Conservation (phyloP, 345 rosid genomes). For the Pugionium cornutum region DNA sequence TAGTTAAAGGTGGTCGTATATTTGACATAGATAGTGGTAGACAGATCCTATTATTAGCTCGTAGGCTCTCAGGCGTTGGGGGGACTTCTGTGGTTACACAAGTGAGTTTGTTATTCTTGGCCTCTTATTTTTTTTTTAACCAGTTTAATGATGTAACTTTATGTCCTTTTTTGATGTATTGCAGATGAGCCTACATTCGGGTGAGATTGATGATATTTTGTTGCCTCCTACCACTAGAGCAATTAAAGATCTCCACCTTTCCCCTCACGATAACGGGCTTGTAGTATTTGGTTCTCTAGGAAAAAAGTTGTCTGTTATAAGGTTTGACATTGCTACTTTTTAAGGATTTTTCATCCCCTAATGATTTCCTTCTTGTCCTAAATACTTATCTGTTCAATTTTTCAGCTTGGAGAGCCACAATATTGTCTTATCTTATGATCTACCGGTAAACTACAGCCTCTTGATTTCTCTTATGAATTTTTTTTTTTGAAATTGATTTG, state of each 20-base stretch:
- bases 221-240: conserved; percentile 62
- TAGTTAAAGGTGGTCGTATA: conserved; percentile 72
- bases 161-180: conserved; percentile 28
- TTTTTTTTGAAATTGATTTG: neutral
- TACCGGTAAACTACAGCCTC: conserved; percentile 54
- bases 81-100: conserved; percentile 65
- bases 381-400: conserved; percentile 31
- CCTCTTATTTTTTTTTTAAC: conserved; percentile 9
- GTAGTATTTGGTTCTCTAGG: conserved; percentile 78
- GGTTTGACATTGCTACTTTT: conserved; percentile 42
- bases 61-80: conserved; percentile 60
- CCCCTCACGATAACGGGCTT: conserved; percentile 57
- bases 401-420: conserved; percentile 77
- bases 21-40: conserved; percentile 64
- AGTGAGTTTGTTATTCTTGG: conserved; percentile 48
- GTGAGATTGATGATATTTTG: conserved; percentile 65
- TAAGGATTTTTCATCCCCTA: neutral
- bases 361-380: conserved; percentile 5
- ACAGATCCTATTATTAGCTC: conserved; percentile 56
- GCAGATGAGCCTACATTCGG: conserved; percentile 69
- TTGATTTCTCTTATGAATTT: neutral
- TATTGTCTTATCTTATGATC: conserved; percentile 60
- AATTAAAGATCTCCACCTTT: conserved; percentile 73
- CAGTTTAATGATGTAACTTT: conserved; percentile 28
- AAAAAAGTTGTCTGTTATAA: conserved; percentile 72